Evolutionary conservation across 1,284 basidiomycete genomes (phyloP).

Genomic region (Moniliophthora roreri): DNA sequence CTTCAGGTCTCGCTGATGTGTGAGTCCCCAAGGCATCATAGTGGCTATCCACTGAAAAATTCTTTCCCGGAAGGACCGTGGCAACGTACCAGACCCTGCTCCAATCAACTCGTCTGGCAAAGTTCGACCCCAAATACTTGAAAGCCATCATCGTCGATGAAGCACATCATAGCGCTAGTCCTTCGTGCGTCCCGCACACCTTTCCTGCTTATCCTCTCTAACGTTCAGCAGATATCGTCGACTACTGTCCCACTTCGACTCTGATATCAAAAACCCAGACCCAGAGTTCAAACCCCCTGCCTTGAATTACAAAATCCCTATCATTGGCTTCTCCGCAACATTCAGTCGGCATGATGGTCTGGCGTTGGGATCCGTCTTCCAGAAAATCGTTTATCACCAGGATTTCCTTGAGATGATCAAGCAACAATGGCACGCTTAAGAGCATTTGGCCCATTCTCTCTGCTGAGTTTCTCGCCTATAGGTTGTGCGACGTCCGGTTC

Average conservation of each 20-base stretch:
- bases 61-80: slow-evolving; percentile 60
- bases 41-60: slow-evolving; percentile 3
- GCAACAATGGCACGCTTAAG: slow-evolving; percentile 74
- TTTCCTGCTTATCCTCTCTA: background rate
- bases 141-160: slow-evolving; percentile 92
- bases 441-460: background rate
- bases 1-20: slow-evolving; percentile 85
- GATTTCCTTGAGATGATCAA: slow-evolving; percentile 93
- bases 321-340: slow-evolving; percentile 95
- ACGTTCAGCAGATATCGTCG: slow-evolving; percentile 61
- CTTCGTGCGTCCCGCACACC: slow-evolving; percentile 57
- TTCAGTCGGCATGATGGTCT: slow-evolving; percentile 92
- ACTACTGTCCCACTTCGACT: slow-evolving; percentile 77
- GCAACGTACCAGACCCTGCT: slow-evolving; percentile 92
- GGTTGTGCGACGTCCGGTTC: slow-evolving; percentile 84
- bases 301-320: slow-evolving; percentile 63
- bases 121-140: slow-evolving; percentile 73
- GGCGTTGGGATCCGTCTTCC: slow-evolving; percentile 86
- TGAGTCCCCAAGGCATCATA: slow-evolving; percentile 48
- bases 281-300: slow-evolving; percentile 31
- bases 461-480: slow-evolving; percentile 28
- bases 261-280: slow-evolving; percentile 57
- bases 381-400: slow-evolving; percentile 93
- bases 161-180: slow-evolving; percentile 93
- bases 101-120: slow-evolving; percentile 65